Evolutionary conservation across 495 filamentous ascomycete genomes (phyloP), one percentile per base, ranked within the genome.

Genomic region (Lepraria neglecta): DNA sequence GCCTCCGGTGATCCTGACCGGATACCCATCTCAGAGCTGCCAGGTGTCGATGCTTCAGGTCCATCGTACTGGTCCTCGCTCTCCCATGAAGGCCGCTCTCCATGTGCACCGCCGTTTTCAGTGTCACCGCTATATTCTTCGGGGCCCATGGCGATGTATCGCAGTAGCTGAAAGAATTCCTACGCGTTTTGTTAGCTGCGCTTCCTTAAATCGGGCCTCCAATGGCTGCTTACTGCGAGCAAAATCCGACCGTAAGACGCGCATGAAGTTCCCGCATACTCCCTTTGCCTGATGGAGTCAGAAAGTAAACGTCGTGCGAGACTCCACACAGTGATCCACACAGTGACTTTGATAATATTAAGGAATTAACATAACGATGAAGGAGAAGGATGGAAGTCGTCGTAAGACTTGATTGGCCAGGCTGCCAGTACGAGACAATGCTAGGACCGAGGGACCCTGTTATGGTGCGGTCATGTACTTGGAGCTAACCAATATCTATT

Each of bases 21-120:
- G 17, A 71, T 33, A 12, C 69, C 60, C 59, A 71, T 67, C n/a
- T 62, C 59, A 12, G 67, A 63, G 62, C 63, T 69, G 59, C 68
- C 72, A 38, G 70, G 65, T 4, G 63, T 76, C 70, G 52, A 78
- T 69, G 73, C 70, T 58, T 80, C 73, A 62, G 69, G 68, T 53
- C 66, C 65, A 50, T 67, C 70, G 55, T 72, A 72, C 42, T 77
- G 74, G 48, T 75, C 70, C 19, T 47, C 45, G n/a, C 59, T 53
- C 42, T 56, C 53, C 60, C 59, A 65, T 21, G 33, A 7, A 21
- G 15, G 43, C 6, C 38, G 59, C 35, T 65, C 55, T 5, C 30
- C 54, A n/a, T 51, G 31, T 14, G 47, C 14, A 0, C 40, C 42
- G 30, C 64, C 61, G 21, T 61, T 54, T 45, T 64, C 65, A 46